Percentiles rank a stretch among this genome's conserved stretches.
phyloP scores from a whole-genome alignment of 225 moss, liverwort and hornwort species.

The Ulota crispa region DNA sequence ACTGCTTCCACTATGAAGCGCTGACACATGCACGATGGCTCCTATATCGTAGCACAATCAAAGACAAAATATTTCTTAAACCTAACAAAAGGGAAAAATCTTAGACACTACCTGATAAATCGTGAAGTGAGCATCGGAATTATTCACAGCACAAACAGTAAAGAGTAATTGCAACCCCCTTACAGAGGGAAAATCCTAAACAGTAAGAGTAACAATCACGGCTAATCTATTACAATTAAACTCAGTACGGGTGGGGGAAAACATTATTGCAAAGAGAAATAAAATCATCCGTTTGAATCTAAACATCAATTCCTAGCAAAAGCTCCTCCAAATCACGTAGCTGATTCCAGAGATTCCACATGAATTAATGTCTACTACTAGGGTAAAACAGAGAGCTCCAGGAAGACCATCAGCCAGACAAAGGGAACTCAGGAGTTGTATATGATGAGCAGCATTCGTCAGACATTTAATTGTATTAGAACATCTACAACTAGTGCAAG shows the following conservation, averaged over 20 bases:
- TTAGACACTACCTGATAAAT: neutral
- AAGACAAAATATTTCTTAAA: rapidly evolving
- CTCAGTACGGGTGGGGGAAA: neutral
- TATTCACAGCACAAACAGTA: neutral
- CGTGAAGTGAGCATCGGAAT: neutral
- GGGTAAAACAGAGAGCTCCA: neutral
- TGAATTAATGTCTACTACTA: too few relatives aligned
- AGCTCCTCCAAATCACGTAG: neutral
- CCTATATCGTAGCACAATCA: neutral
- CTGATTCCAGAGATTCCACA: rapidly evolving
- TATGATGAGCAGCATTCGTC: neutral
- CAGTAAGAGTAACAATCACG: neutral
- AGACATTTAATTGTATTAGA: neutral
- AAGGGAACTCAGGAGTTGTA: too few relatives aligned
- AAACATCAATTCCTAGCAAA: neutral
- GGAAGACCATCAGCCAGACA: neutral
- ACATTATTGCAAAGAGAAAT: neutral
- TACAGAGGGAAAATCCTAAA: neutral
- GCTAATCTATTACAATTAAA: neutral
- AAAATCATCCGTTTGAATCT: neutral
- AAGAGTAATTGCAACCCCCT: too few relatives aligned
- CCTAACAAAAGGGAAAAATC: neutral
- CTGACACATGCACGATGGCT: neutral
- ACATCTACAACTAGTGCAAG: neutral
- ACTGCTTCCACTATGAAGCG: neutral